Evolutionary conservation across 306 rosid genomes (phyloP).

Genomic region (Fragaria vesca): DNA sequence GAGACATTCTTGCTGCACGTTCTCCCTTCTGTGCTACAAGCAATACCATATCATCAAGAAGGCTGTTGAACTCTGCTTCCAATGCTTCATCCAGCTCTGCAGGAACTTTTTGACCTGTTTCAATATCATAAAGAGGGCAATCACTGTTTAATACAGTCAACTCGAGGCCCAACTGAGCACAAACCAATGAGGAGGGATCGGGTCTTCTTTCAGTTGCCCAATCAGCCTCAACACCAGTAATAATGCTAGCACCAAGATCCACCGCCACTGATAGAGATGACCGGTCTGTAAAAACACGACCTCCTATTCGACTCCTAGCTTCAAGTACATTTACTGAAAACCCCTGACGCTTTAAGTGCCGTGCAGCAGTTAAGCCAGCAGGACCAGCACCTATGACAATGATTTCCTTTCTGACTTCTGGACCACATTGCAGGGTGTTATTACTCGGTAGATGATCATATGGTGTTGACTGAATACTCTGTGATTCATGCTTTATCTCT

Average conservation of each 20-base stretch:
- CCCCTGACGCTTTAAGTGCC: conserved; percentile 95
- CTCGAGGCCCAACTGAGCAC: conserved; percentile 95
- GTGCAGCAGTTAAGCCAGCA: conserved; percentile 97
- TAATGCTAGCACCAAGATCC: conserved; percentile 99
- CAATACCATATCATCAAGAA: conserved; percentile 90
- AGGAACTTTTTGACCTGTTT: conserved; percentile 82
- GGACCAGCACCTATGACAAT: conserved; percentile 98
- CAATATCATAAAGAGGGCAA: conserved; percentile 91
- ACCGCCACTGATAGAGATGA: conserved; percentile 95
- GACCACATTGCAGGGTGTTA: conserved; percentile 38
- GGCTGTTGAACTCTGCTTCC: conserved; percentile 95
- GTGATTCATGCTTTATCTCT: conserved; percentile 40
- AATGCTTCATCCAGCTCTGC: conserved; percentile 86
- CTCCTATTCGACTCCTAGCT: conserved; percentile 93
- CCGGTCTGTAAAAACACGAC: conserved; percentile 89
- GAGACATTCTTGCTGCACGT: conserved; percentile 83
- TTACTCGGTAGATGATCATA: conserved; percentile 37
- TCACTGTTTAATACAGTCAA: conserved; percentile 90
- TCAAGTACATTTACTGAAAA: conserved; percentile 76
- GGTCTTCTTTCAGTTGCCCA: conserved; percentile 97
- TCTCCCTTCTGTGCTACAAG: conserved; percentile 87
- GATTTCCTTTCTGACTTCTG: conserved; percentile 59
- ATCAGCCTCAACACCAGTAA: conserved; percentile 99
- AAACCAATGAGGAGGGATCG: conserved; percentile 94
- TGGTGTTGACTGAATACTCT: conserved; percentile 30